Conservation (phyloP, 768 basidiomycete genomes). For the Termitomyces sp. region DNA sequence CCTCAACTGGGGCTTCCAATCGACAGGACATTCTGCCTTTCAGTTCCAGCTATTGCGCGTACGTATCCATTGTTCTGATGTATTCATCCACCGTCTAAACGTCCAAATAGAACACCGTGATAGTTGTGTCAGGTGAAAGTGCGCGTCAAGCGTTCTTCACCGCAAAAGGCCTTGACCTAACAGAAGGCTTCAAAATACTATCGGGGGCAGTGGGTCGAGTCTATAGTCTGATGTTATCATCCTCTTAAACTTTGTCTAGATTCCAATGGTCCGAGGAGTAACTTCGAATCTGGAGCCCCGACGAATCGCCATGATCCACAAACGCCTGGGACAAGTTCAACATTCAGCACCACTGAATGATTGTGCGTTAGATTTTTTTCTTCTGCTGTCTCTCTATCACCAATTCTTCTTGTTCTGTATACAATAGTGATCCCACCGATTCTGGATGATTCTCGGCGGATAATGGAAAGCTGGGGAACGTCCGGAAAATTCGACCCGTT, state of each 20-base stretch:
- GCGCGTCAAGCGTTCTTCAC: constrained; percentile 69
- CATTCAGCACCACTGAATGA: constrained; percentile 55
- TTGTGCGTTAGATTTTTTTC: constrained; percentile 39
- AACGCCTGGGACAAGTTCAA: constrained; percentile 63
- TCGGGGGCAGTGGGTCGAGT: constrained; percentile 64
- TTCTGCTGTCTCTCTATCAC: constrained; percentile 10
- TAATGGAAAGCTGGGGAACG: constrained; percentile 63
- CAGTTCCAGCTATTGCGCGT: constrained; percentile 70
- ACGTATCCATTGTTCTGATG: constrained; percentile 23
- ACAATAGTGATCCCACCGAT: constrained; percentile 61
- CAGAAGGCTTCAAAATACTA: constrained; percentile 76
- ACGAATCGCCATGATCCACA: constrained; percentile 65
- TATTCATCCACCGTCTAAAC: neutral
- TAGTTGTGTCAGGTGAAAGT: constrained; percentile 72
- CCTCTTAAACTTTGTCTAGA: constrained; percentile 35
- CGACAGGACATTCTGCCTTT: constrained; percentile 62
- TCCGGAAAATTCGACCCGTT: constrained; percentile 71
- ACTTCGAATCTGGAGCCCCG: constrained; percentile 66
- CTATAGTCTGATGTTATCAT: constrained; percentile 12
- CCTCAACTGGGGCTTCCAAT: constrained; percentile 66
- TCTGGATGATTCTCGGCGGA: constrained; percentile 57
- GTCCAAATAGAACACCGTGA: constrained; percentile 56
- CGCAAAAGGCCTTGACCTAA: constrained; percentile 68
- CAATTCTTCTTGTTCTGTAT: neutral
- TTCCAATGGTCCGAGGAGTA: constrained; percentile 73